Percentiles rank a stretch among this genome's conserved stretches.
Evolutionary conservation across 257 asterid species (phyloP).

Genomic region (Jacaranda copaia): DNA sequence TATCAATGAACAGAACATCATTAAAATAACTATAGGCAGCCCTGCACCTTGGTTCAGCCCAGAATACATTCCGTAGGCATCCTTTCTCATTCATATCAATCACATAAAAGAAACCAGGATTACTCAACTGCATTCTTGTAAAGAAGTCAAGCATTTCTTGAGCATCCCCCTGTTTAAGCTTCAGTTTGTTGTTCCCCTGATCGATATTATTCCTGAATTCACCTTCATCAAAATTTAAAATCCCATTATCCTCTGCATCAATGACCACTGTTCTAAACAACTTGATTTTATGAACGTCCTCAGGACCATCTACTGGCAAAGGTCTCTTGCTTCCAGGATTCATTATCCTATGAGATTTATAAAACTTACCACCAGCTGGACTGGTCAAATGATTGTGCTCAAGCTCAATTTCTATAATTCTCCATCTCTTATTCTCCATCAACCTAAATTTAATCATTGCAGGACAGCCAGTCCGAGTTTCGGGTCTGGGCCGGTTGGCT

Average conservation of each 20-base stretch:
- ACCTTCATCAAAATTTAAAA: conserved; percentile 39
- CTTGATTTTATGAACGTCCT: conserved; percentile 48
- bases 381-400: conserved; percentile 69
- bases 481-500: conserved; percentile 67
- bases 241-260: conserved; percentile 48
- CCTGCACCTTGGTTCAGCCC: conserved; percentile 61
- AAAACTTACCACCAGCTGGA: conserved; percentile 47
- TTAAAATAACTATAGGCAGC: conserved; percentile 62
- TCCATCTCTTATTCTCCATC: conserved; percentile 65
- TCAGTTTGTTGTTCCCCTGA: conserved; percentile 44
- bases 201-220: conserved; percentile 36
- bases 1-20: conserved; percentile 51
- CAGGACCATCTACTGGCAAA: conserved; percentile 46
- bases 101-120: conserved; percentile 61
- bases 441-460: conserved; percentile 71
- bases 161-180: conserved; percentile 60
- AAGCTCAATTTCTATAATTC: conserved; percentile 65
- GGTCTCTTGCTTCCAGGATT: conserved; percentile 60
- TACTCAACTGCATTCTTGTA: conserved; percentile 55
- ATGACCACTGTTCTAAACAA: conserved; percentile 60
- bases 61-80: conserved; percentile 57
- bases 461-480: conserved; percentile 76
- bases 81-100: conserved; percentile 70
- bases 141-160: conserved; percentile 54
- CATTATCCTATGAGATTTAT: conserved; percentile 53